phyloP scores from a whole-genome alignment of 2,329 filamentous ascomycete genomes.

The Knufia fluminis region DNA sequence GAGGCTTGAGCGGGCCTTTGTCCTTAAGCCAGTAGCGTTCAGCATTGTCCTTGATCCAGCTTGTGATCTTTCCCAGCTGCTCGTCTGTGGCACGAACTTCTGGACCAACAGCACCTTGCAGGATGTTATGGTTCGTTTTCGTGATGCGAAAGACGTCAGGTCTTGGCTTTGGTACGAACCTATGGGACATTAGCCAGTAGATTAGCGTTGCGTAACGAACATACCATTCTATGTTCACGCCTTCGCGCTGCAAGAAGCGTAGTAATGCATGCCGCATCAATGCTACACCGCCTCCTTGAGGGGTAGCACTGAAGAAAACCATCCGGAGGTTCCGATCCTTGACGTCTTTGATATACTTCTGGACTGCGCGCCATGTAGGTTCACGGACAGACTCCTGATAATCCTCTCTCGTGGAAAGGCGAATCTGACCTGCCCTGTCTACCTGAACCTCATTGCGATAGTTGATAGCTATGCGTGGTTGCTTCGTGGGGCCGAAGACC shows the following conservation, averaged over 20 bases:
- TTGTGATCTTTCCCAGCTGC: constrained; percentile 53
- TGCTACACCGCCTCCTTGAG: constrained; percentile 73
- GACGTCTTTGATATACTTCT: constrained; percentile 54
- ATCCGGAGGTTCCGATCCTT: constrained; percentile 57
- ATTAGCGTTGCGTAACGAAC: constrained; percentile 21
- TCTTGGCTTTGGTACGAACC: constrained; percentile 67
- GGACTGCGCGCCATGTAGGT: constrained; percentile 56
- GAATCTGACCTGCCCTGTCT: constrained; percentile 56
- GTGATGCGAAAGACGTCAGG: constrained; percentile 74
- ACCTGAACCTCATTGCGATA: constrained; percentile 62
- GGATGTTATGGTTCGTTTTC: constrained; percentile 81
- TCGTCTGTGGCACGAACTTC: constrained; percentile 55
- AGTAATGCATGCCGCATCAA: constrained; percentile 73
- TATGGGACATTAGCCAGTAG: constrained; percentile 21
- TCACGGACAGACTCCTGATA: constrained; percentile 53
- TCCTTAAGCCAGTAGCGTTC: constrained; percentile 63
- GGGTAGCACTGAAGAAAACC: constrained; percentile 71
- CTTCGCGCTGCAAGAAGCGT: constrained; percentile 57
- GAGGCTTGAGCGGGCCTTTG: constrained; percentile 56
- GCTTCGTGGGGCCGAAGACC: constrained; percentile 62
- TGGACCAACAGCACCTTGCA: constrained; percentile 64
- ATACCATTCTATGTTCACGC: constrained; percentile 65
- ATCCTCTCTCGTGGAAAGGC: constrained; percentile 47
- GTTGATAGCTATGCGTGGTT: constrained; percentile 58
- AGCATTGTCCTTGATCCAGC: constrained; percentile 67